A percentile compares a stretch with the other conserved stretches of the same genome.
Evolutionary conservation across 1,139 yeast species (phyloP).

Genomic region (Hemisphaericaspora lyxosophila): DNA sequence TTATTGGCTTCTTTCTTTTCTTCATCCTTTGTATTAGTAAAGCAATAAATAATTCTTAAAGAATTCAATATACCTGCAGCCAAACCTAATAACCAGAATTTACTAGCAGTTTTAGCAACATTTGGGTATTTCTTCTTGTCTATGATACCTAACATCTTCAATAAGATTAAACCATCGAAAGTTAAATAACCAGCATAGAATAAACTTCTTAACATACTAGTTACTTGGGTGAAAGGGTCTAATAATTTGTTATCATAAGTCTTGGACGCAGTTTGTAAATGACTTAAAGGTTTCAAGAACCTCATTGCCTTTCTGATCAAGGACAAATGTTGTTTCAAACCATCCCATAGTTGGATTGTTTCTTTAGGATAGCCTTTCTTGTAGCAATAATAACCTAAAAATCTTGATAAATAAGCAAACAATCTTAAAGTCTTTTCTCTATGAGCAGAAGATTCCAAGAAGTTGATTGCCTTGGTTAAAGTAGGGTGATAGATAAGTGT

Average conservation of each 20-base stretch:
- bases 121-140: slow-evolving; percentile 36
- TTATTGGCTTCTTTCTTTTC: slow-evolving; percentile 32
- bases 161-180: slow-evolving; percentile 71
- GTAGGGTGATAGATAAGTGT: slow-evolving; percentile 75
- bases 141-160: slow-evolving; percentile 52
- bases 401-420: slow-evolving; percentile 78
- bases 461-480: slow-evolving; percentile 58
- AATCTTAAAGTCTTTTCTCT: slow-evolving; percentile 76
- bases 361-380: slow-evolving; percentile 59
- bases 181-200: slow-evolving; percentile 75
- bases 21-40: slow-evolving; percentile 24
- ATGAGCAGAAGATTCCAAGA: slow-evolving; percentile 63
- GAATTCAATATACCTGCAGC: slow-evolving; percentile 62
- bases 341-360: slow-evolving; percentile 50
- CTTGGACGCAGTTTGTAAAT: slow-evolving; percentile 67
- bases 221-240: slow-evolving; percentile 59
- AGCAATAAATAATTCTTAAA: slow-evolving; percentile 34
- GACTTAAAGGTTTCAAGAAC: slow-evolving; percentile 78
- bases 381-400: slow-evolving; percentile 61
- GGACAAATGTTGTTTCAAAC: slow-evolving; percentile 59
- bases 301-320: slow-evolving; percentile 82
- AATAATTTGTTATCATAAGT: slow-evolving; percentile 70
- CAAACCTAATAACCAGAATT: slow-evolving; percentile 80
- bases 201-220: slow-evolving; percentile 65
- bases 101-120: slow-evolving; percentile 47